Conservation (phyloP, 768 basidiomycete genomes). For the Serendipita indica region DNA sequence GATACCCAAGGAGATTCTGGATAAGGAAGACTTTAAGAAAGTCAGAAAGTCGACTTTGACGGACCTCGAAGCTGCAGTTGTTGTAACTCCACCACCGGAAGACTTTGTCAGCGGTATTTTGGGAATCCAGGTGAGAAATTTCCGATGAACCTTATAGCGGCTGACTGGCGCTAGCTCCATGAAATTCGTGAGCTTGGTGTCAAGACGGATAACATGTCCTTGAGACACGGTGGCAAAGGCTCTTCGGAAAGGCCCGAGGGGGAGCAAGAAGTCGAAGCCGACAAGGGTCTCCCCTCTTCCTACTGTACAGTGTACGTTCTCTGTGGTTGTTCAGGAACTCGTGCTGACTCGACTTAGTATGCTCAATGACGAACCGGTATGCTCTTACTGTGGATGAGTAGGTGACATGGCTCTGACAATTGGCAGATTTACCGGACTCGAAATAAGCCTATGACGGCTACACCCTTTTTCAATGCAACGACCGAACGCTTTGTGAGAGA, state of each 20-base stretch:
- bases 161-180: neutral
- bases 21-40: conserved; percentile 7
- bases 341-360: neutral
- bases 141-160: neutral
- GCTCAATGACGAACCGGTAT: neutral
- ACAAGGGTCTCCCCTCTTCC: conserved; percentile 1
- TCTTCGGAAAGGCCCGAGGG: neutral
- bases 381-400: neutral
- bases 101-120: conserved; percentile 2
- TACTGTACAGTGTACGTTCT: conserved; percentile 4
- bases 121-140: conserved; percentile 6
- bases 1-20: conserved; percentile 7
- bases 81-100: conserved; percentile 6
- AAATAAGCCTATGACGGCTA: neutral
- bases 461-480: conserved; percentile 5
- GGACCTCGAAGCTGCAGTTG: conserved; percentile 11
- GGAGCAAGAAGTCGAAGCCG: conserved; percentile 2
- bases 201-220: neutral
- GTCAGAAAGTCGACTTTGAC: neutral
- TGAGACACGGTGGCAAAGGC: neutral
- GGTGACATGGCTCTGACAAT: neutral
- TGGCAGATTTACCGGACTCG: neutral
- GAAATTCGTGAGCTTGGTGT: conserved; percentile 6
- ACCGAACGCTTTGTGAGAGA: conserved; percentile 10
- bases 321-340: neutral